Conservation (phyloP, 2,329 filamentous ascomycete species). For the Trichoderma asperellum region DNA sequence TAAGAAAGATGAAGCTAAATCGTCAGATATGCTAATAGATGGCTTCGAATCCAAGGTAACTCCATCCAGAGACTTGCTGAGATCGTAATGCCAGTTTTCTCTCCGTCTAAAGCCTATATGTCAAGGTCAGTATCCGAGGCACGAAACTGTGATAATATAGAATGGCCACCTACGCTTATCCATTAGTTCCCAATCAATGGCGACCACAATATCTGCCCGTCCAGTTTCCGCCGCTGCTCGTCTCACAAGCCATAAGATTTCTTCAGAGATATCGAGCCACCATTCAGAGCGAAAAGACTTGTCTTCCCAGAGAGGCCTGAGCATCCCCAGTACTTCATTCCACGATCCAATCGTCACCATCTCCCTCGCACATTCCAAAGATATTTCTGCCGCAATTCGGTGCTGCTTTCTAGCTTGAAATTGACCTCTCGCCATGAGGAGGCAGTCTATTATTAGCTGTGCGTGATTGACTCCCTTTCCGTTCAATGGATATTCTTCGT, state of each 20-base stretch:
- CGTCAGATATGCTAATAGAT: slow-evolving; percentile 55
- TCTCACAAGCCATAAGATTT: slow-evolving; percentile 64
- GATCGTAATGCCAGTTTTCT: slow-evolving; percentile 64
- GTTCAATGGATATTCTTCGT: slow-evolving; percentile 60
- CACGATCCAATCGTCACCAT: slow-evolving; percentile 55
- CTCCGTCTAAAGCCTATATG: slow-evolving; percentile 56
- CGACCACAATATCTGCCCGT: slow-evolving; percentile 60
- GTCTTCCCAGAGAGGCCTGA: slow-evolving; percentile 62
- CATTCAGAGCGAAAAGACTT: slow-evolving; percentile 60
- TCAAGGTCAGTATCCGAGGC: neutral
- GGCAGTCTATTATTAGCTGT: slow-evolving; percentile 56
- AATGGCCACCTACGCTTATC: slow-evolving; percentile 53
- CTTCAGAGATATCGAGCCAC: slow-evolving; percentile 63
- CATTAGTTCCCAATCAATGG: slow-evolving; percentile 69
- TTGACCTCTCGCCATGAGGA: slow-evolving; percentile 56
- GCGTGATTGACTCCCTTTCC: slow-evolving; percentile 59
- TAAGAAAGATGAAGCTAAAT: slow-evolving; percentile 57
- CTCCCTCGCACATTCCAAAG: slow-evolving; percentile 61
- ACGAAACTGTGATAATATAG: neutral
- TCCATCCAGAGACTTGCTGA: slow-evolving; percentile 59
- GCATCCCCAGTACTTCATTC: slow-evolving; percentile 56
- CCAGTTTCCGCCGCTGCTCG: slow-evolving; percentile 57
- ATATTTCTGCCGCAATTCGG: slow-evolving; percentile 59
- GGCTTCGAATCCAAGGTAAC: slow-evolving; percentile 51
- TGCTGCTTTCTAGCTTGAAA: slow-evolving; percentile 59